Conservation (phyloP, 352 stramenopile species). For the Phytophthora cryptogea region DNA sequence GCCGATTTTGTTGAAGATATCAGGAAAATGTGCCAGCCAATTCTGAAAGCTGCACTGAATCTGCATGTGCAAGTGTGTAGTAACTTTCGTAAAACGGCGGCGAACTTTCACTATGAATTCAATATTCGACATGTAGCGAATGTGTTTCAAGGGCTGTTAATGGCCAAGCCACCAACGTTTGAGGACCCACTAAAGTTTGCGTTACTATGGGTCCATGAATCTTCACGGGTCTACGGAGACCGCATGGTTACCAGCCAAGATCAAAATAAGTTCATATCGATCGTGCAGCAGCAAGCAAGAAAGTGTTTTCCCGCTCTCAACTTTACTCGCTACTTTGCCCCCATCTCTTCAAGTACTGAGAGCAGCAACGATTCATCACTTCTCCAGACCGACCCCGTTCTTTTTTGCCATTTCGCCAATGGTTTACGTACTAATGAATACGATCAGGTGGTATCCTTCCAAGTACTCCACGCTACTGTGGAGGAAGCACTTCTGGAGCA, state of each 20-base stretch:
- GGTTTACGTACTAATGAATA: constrained; percentile 90
- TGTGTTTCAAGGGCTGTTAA: constrained; percentile 94
- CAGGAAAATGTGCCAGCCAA: constrained; percentile 79
- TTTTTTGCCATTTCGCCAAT: constrained; percentile 95
- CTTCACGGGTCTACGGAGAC: constrained; percentile 94
- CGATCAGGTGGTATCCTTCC: constrained; percentile 86
- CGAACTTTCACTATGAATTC: constrained; percentile 98
- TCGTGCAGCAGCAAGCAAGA: constrained; percentile 90
- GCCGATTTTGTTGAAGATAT: constrained; percentile 94
- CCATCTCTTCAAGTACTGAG: constrained; percentile 24
- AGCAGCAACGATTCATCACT: constrained; percentile 27
- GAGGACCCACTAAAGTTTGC: constrained; percentile 91
- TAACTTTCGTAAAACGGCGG: constrained; percentile 92
- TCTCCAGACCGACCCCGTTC: constrained; percentile 77
- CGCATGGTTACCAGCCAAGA: constrained; percentile 88
- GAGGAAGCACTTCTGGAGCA: constrained; percentile 92
- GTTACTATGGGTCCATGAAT: constrained; percentile 97
- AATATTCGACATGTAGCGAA: constrained; percentile 96
- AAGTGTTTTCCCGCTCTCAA: constrained; percentile 94
- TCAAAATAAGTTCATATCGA: constrained; percentile 84
- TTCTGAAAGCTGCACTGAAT: constrained; percentile 88
- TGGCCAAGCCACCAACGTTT: constrained; percentile 84
- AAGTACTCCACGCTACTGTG: constrained; percentile 67
- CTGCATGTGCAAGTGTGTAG: constrained; percentile 84
- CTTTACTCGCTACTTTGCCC: constrained; percentile 89